phyloP scores from a whole-genome alignment of 768 basidiomycete genomes.

The Leccinum sublutescens region DNA sequence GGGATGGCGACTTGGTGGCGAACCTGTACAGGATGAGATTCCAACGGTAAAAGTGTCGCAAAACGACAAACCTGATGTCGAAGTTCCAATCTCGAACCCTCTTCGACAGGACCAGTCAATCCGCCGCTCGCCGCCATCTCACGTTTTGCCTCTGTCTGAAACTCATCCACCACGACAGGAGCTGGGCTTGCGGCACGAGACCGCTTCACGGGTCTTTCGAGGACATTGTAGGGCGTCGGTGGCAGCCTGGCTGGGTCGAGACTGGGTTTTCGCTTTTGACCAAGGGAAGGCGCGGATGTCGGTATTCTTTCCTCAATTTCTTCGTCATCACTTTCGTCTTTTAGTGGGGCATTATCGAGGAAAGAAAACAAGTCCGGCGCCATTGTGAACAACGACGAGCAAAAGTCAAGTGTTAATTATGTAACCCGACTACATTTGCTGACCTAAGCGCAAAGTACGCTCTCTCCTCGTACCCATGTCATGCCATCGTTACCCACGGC shows the following conservation, averaged over 20 bases:
- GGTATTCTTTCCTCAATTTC: not conserved
- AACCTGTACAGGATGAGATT: slow-evolving; percentile 49
- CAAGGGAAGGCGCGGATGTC: not conserved
- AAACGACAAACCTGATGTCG: slow-evolving; percentile 60
- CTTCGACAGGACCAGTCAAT: slow-evolving; percentile 69
- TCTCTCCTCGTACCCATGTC: no score
- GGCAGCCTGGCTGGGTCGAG: slow-evolving; percentile 6
- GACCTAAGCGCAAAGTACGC: no score
- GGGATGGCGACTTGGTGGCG: slow-evolving; percentile 97
- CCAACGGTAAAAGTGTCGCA: not conserved
- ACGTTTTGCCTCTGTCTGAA: slow-evolving; percentile 90
- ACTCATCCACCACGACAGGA: slow-evolving; percentile 87
- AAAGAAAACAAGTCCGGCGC: slow-evolving; percentile 33
- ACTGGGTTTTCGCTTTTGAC: slow-evolving; percentile 29
- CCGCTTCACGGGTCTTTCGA: slow-evolving; percentile 49
- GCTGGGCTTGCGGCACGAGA: slow-evolving; percentile 58
- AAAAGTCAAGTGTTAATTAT: not conserved
- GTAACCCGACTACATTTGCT: no score
- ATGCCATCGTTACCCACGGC: no score
- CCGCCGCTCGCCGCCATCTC: slow-evolving; percentile 90
- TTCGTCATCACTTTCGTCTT: slow-evolving; percentile 31
- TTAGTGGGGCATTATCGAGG: slow-evolving; percentile 22
- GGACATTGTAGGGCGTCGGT: slow-evolving; percentile 24
- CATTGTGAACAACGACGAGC: slow-evolving; percentile 13
- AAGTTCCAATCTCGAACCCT: slow-evolving; percentile 70